Percentiles rank a stretch among this genome's conserved stretches.
Conservation (phyloP, 306 rosid genomes). For the Medicago arabica region DNA sequence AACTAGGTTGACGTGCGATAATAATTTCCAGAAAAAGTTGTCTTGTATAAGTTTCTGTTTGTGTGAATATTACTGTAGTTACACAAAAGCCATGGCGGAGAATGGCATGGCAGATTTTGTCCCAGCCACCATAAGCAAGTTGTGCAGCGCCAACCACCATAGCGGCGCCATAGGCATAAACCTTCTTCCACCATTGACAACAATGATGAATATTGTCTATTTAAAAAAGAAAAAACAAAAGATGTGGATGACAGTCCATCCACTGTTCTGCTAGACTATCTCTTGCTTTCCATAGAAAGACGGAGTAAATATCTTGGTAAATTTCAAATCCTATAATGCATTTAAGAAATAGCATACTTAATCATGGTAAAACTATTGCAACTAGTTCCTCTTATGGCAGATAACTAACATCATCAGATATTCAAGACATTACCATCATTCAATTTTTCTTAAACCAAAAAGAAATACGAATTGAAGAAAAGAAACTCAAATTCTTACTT, state of each 20-base stretch:
- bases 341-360: slow-evolving; percentile 14
- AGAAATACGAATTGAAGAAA: slow-evolving; percentile 3
- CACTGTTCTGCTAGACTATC: slow-evolving; percentile 9
- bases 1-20: too few relatives aligned
- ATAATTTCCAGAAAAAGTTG: too few relatives aligned
- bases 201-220: slow-evolving; percentile 7
- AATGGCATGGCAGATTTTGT: neutral
- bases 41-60: neutral
- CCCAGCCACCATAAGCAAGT: neutral
- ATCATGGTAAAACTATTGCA: slow-evolving; percentile 1
- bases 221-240: slow-evolving; percentile 12
- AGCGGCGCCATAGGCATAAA: neutral
- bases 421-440: neutral
- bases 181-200: neutral
- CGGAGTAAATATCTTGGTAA: neutral
- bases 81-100: neutral
- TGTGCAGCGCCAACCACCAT: neutral
- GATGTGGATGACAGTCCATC: slow-evolving; percentile 28
- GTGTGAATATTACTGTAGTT: neutral
- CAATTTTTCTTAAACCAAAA: slow-evolving; percentile 13
- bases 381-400: slow-evolving; percentile 1
- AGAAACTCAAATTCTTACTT: slow-evolving; percentile 60
- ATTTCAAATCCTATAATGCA: slow-evolving; percentile 20
- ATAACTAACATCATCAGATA: slow-evolving; percentile 26
- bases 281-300: slow-evolving; percentile 21